Percentiles rank a stretch among this genome's conserved stretches.
Conservation (phyloP, 78 protist species). For the Monocercomonoides exilis region DNA sequence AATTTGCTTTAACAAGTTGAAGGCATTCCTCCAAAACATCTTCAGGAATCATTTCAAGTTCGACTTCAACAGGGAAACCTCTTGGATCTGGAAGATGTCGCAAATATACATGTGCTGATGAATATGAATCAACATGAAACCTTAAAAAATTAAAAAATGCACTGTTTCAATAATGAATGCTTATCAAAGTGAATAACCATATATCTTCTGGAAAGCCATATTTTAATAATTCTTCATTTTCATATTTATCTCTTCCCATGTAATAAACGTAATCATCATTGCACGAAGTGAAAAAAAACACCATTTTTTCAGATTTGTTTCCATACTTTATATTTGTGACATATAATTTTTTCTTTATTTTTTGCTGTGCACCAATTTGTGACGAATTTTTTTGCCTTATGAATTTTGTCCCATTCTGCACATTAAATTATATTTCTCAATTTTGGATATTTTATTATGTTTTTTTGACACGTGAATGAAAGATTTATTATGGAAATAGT, state of each 20-base stretch:
- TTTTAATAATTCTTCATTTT: constrained; percentile 81
- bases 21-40: constrained; percentile 70
- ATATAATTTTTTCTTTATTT: no score
- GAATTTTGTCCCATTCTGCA: no score
- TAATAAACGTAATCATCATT: constrained; percentile 15
- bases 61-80: neutral
- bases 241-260: constrained; percentile 77
- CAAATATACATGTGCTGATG: constrained; percentile 90
- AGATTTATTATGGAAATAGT: no score
- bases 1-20: constrained; percentile 80
- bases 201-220: constrained; percentile 80
- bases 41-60: constrained; percentile 52
- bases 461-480: no score
- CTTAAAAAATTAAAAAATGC: neutral
- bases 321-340: no score
- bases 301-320: neutral
- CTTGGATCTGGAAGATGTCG: constrained; percentile 48
- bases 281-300: constrained; percentile 4
- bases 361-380: no score
- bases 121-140: constrained; percentile 85
- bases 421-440: no score
- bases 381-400: no score
- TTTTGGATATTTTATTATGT: no score
- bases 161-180: neutral
- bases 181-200: constrained; percentile 35